Conservation (phyloP, 768 basidiomycete genomes). For the Gautieria morchelliformis region DNA sequence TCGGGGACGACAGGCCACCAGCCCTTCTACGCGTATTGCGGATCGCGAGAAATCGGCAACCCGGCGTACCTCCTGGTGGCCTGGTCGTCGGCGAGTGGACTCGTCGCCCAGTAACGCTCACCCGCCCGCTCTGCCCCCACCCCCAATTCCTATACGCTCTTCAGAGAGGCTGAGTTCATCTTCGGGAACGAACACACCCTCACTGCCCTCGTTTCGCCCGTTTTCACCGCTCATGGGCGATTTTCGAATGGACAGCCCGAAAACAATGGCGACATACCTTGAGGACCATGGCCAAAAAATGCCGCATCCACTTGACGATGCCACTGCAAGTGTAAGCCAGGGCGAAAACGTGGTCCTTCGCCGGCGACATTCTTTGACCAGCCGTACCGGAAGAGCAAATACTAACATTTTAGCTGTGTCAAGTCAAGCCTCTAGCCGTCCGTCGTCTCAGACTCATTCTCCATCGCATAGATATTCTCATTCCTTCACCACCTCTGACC, state of each 20-base stretch:
- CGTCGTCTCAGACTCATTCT: constrained; percentile 1
- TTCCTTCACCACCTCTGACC: neutral
- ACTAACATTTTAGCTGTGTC: neutral
- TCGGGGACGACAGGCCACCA: constrained; percentile 15
- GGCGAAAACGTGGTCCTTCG: constrained; percentile 8
- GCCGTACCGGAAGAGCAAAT: constrained; percentile 14
- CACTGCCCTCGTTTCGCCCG: constrained; percentile 32
- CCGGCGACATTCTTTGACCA: constrained; percentile 15
- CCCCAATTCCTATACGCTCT: constrained; percentile 28
- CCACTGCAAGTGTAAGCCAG: neutral
- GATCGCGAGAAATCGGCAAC: constrained; percentile 31
- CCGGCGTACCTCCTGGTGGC: constrained; percentile 63
- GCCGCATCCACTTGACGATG: neutral
- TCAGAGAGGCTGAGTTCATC: constrained; percentile 33
- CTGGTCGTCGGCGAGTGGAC: constrained; percentile 16
- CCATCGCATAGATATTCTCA: constrained; percentile 3
- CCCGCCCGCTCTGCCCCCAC: constrained; percentile 13
- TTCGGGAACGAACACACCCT: constrained; percentile 20
- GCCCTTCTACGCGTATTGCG: constrained; percentile 15
- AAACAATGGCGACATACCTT: neutral
- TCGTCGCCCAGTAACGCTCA: constrained; percentile 18
- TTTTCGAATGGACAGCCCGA: constrained; percentile 11
- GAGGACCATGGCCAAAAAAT: neutral
- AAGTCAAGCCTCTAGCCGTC: neutral
- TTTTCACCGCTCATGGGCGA: constrained; percentile 36